phyloP scores from a whole-genome alignment of 768 basidiomycete species.

The Podaxis carcinomalis region DNA sequence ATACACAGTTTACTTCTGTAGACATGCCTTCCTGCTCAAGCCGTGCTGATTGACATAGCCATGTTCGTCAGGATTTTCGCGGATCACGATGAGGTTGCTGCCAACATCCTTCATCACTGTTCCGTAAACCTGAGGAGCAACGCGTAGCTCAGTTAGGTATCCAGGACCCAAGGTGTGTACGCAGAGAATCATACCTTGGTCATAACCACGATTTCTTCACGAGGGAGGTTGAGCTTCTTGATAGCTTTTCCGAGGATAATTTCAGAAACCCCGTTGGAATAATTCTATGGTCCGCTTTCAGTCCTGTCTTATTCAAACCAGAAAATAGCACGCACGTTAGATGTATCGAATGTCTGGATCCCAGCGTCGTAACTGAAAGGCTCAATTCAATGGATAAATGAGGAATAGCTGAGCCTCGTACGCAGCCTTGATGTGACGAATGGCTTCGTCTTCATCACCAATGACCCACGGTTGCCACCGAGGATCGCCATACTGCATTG shows the following conservation, averaged over 20 bases:
- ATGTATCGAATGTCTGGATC: slow-evolving; percentile 60
- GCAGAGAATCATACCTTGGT: slow-evolving; percentile 51
- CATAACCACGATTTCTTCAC: slow-evolving; percentile 73
- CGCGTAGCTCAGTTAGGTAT: background rate
- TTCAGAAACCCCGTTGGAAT: slow-evolving; percentile 66
- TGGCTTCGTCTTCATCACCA: slow-evolving; percentile 42
- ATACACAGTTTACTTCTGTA: background rate
- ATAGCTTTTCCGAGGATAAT: slow-evolving; percentile 68
- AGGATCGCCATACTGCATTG: slow-evolving; percentile 53
- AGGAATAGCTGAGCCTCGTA: slow-evolving; percentile 14
- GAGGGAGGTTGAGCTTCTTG: slow-evolving; percentile 60
- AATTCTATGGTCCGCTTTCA: slow-evolving; percentile 33
- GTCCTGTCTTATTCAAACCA: background rate
- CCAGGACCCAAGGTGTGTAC: background rate
- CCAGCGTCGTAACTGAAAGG: slow-evolving; percentile 51
- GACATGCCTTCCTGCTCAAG: slow-evolving; percentile 27
- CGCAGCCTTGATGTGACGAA: slow-evolving; percentile 47
- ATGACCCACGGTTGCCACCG: slow-evolving; percentile 49
- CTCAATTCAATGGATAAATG: background rate
- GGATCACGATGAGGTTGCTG: slow-evolving; percentile 5
- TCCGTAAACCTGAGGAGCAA: slow-evolving; percentile 32
- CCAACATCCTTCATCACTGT: slow-evolving; percentile 24
- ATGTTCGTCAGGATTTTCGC: slow-evolving; percentile 25
- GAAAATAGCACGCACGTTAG: slow-evolving; percentile 28
- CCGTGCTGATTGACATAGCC: slow-evolving; percentile 57